These are phyloP conservation scores for Fraxinus xanthoxyloides DNA, from an alignment of 305 asterid species.

Conservation along the genomic window DNA sequence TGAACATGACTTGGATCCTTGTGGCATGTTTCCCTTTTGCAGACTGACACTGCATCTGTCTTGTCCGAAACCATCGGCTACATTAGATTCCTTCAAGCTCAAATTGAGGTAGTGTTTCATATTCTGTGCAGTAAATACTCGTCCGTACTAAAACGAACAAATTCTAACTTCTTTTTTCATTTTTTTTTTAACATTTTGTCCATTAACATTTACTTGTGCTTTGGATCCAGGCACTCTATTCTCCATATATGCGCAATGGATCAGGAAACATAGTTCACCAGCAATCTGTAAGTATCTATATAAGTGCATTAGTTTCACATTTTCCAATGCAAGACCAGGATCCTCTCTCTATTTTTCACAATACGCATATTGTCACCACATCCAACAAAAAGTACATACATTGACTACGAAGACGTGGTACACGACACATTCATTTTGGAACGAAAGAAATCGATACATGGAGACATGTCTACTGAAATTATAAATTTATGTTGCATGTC, in stretches of 20 bases:
- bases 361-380: constrained; percentile 11
- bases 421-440: background rate
- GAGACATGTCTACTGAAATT: background rate
- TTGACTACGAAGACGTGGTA: background rate
- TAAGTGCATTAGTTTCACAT: constrained; percentile 21
- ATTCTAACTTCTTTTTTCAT: background rate
- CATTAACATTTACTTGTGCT: background rate
- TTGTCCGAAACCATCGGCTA: constrained; percentile 83
- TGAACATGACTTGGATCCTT: constrained; percentile 32
- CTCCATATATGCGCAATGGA: constrained; percentile 51
- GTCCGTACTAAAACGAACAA: background rate
- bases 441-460: background rate
- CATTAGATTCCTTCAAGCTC: constrained; percentile 77
- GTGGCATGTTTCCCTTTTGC: constrained; percentile 41
- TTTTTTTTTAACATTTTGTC: background rate
- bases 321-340: constrained; percentile 39
- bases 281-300: constrained; percentile 39
- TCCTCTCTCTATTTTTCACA: background rate
- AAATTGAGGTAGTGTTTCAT: constrained; percentile 51
- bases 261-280: constrained; percentile 35
- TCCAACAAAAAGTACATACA: background rate
- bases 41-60: constrained; percentile 96
- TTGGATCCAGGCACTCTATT: constrained; percentile 45
- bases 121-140: background rate
- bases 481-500: background rate